A percentile compares a stretch with the other conserved stretches of the same genome.
Evolutionary conservation across 2,329 filamentous ascomycete genomes (phyloP).

Genomic region (Epichloe hybrida): DNA sequence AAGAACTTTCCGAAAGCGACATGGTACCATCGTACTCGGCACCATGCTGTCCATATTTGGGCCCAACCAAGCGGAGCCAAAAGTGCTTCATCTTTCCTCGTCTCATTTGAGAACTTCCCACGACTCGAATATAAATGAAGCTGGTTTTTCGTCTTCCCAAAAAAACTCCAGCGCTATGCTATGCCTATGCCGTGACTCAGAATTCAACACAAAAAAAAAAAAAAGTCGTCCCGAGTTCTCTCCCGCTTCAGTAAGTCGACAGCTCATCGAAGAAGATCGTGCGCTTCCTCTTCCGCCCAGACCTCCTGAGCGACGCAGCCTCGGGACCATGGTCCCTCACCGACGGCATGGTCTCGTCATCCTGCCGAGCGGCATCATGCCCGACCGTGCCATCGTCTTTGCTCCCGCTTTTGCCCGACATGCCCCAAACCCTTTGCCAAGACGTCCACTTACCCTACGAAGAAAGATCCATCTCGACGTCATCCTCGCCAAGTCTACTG

Average conservation of each 20-base stretch:
- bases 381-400: not conserved
- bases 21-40: not conserved
- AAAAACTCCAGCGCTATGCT: conserved; percentile 3
- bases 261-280: not conserved
- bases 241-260: not conserved
- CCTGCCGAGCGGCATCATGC: too few species aligned
- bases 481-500: conserved; percentile 26
- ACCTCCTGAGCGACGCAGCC: not conserved
- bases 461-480: conserved; percentile 34
- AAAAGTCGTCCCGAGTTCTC: not conserved
- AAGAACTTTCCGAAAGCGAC: not conserved
- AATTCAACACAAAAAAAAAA: not conserved
- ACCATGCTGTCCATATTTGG: not conserved
- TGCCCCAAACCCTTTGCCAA: not conserved
- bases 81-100: not conserved
- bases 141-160: not conserved
- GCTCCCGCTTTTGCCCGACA: not conserved
- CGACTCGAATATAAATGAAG: not conserved
- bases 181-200: not conserved
- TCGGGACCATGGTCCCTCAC: not conserved
- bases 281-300: not conserved
- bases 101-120: not conserved
- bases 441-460: conserved; percentile 9
- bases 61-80: not conserved
- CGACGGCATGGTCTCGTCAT: too few species aligned